Evolutionary conservation across 345 rosid genomes (phyloP).

Genomic region (Citrus maxima): DNA sequence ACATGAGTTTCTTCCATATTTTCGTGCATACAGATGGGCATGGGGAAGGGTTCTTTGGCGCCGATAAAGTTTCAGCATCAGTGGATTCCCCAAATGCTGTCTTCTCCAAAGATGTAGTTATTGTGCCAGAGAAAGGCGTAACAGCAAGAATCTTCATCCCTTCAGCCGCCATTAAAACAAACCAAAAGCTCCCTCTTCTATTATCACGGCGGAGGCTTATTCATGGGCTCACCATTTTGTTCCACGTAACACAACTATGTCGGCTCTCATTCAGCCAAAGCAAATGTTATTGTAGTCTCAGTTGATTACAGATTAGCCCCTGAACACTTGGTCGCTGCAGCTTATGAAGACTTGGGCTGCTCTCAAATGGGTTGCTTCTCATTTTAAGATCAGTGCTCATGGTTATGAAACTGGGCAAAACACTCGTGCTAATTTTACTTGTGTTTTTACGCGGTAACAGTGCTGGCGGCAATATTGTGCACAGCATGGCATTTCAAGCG

Average conservation of each 20-base stretch:
- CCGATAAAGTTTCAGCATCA: slow-evolving; percentile 18
- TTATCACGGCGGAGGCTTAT: slow-evolving; percentile 40
- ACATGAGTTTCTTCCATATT: slow-evolving; percentile 17
- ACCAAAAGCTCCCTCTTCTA: slow-evolving; percentile 38
- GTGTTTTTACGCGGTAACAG: slow-evolving; percentile 39
- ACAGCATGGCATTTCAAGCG: slow-evolving; percentile 19
- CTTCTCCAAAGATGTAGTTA: background rate
- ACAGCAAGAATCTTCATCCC: slow-evolving; percentile 34
- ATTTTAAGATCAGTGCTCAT: background rate
- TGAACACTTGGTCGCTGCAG: slow-evolving; percentile 28
- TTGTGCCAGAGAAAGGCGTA: slow-evolving; percentile 15
- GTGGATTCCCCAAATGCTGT: no score
- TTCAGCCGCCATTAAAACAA: background rate
- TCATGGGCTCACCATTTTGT: slow-evolving; percentile 21
- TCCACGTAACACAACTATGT: slow-evolving; percentile 22
- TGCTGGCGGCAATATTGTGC: slow-evolving; percentile 36
- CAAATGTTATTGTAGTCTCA: slow-evolving; percentile 26
- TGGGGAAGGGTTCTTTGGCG: slow-evolving; percentile 29
- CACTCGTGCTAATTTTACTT: slow-evolving; percentile 23
- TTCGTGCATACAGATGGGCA: slow-evolving; percentile 31
- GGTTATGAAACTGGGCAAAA: slow-evolving; percentile 41
- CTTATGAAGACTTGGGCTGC: slow-evolving; percentile 46
- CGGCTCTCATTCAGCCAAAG: slow-evolving; percentile 16
- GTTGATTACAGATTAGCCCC: slow-evolving; percentile 41
- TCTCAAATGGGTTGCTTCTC: slow-evolving; percentile 36